A percentile compares a stretch with the other conserved stretches of the same genome.
Evolutionary conservation across 2,329 filamentous ascomycete genomes (phyloP).

Genomic region (Raffaelea ambrosiae): DNA sequence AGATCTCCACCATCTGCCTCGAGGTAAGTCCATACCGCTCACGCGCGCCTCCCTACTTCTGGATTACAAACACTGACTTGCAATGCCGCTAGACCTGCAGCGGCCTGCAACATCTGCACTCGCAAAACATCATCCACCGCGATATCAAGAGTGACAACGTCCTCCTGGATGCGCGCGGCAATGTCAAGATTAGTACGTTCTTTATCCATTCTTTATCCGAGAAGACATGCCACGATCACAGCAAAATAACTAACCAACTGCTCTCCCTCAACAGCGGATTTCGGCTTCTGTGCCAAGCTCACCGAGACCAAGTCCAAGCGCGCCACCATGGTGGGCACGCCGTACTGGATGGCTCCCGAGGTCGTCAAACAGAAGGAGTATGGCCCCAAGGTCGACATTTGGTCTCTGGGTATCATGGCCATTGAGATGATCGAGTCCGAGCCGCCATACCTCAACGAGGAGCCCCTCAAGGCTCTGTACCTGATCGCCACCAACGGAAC

Average conservation of each 20-base stretch:
- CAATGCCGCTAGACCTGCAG: constrained; percentile 94
- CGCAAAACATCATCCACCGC: constrained; percentile 94
- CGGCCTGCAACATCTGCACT: constrained; percentile 87
- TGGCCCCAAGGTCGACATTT: constrained; percentile 95
- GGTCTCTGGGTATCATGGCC: constrained; percentile 98
- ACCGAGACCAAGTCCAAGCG: constrained; percentile 95
- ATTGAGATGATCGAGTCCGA: constrained; percentile 99
- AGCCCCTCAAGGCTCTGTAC: constrained; percentile 93
- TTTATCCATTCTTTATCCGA: neutral
- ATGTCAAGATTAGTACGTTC: constrained; percentile 96
- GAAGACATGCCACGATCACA: no score
- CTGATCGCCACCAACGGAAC: constrained; percentile 97
- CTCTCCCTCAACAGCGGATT: constrained; percentile 60
- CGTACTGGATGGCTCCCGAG: constrained; percentile 99
- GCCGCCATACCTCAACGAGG: constrained; percentile 94
- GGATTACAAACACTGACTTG: constrained; percentile 5
- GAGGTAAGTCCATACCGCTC: constrained; percentile 77
- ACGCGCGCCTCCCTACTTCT: neutral
- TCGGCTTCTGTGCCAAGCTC: constrained; percentile 97
- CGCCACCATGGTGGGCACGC: constrained; percentile 97
- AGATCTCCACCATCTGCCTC: constrained; percentile 93
- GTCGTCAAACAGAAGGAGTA: constrained; percentile 99
- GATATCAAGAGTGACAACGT: constrained; percentile 99
- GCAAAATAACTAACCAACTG: no score
- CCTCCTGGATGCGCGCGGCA: constrained; percentile 83